phyloP scores from a whole-genome alignment of 208 protist species.

The Trypanosoma brucei region DNA sequence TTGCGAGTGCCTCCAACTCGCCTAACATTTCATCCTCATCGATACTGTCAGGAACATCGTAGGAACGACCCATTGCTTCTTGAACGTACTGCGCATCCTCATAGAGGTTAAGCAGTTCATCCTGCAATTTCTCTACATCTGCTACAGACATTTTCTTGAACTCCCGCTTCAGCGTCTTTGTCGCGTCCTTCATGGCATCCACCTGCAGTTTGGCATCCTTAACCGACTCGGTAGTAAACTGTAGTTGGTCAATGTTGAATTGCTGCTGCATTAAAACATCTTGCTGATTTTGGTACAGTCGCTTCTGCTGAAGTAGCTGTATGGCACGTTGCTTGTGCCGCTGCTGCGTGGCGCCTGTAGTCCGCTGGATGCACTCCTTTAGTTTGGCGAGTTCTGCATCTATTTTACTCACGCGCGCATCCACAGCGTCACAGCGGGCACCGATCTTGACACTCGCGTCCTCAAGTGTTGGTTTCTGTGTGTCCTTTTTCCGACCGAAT shows the following conservation, averaged over 20 bases:
- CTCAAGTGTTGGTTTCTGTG: slow-evolving; percentile 78
- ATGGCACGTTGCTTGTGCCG: slow-evolving; percentile 88
- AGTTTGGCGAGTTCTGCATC: slow-evolving; percentile 85
- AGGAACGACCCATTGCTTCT: slow-evolving; percentile 88
- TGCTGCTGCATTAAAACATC: slow-evolving; percentile 89
- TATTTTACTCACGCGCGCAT: slow-evolving; percentile 79
- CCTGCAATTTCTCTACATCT: slow-evolving; percentile 84
- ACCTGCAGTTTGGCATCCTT: slow-evolving; percentile 91
- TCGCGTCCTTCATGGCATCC: slow-evolving; percentile 84
- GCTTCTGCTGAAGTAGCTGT: slow-evolving; percentile 90
- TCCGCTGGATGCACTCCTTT: slow-evolving; percentile 71
- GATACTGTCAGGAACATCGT: slow-evolving; percentile 89
- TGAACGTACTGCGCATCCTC: slow-evolving; percentile 91
- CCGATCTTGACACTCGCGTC: slow-evolving; percentile 75
- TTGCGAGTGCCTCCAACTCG: slow-evolving; percentile 86
- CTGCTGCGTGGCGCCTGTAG: slow-evolving; percentile 64
- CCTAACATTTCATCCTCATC: slow-evolving; percentile 90
- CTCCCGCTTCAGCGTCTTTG: slow-evolving; percentile 80
- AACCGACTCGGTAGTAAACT: slow-evolving; percentile 87
- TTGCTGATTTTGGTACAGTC: slow-evolving; percentile 89
- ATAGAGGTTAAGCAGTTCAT: slow-evolving; percentile 89
- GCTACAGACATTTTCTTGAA: slow-evolving; percentile 84
- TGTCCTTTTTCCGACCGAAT: slow-evolving; percentile 75
- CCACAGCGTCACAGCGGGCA: slow-evolving; percentile 65
- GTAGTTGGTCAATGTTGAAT: slow-evolving; percentile 92